phyloP scores from a whole-genome alignment of 257 asterid species.

The Striga asiatica region DNA sequence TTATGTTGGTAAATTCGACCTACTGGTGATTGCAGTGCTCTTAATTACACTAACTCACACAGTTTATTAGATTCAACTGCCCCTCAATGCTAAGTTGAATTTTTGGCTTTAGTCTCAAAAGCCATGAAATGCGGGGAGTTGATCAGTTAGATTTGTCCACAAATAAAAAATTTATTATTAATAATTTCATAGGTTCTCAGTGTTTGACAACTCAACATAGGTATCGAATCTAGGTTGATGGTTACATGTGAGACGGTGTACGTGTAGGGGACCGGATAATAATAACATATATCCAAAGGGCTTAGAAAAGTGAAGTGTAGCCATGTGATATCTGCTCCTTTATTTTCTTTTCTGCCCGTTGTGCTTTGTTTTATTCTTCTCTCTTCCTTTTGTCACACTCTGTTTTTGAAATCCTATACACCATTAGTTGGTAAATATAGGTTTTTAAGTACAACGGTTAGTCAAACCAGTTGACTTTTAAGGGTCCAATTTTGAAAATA shows the following conservation, averaged over 20 bases:
- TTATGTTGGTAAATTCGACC: too few relatives aligned
- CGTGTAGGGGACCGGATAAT: not conserved
- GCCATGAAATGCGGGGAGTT: not conserved
- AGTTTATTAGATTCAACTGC: too few relatives aligned
- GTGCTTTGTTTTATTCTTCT: not conserved
- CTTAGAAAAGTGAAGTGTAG: too few relatives aligned
- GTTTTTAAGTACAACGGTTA: too few relatives aligned
- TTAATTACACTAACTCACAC: too few relatives aligned
- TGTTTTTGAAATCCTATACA: not conserved
- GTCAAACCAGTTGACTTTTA: too few relatives aligned
- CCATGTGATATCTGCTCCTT: not conserved
- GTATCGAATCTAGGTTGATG: not conserved
- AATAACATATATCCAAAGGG: not conserved
- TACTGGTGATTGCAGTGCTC: too few relatives aligned
- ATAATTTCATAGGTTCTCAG: not conserved
- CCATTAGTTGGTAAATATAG: not conserved
- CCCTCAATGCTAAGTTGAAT: too few relatives aligned
- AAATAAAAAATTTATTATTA: too few relatives aligned
- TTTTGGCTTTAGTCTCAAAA: not conserved
- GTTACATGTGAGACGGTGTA: not conserved
- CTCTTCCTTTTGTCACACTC: not conserved
- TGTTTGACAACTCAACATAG: not conserved
- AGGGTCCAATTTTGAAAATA: too few relatives aligned
- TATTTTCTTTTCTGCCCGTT: not conserved
- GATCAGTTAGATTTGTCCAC: not conserved